Base-by-base conservation (phyloP, 257 asterid species). In the Capsicum chinense region DNA sequence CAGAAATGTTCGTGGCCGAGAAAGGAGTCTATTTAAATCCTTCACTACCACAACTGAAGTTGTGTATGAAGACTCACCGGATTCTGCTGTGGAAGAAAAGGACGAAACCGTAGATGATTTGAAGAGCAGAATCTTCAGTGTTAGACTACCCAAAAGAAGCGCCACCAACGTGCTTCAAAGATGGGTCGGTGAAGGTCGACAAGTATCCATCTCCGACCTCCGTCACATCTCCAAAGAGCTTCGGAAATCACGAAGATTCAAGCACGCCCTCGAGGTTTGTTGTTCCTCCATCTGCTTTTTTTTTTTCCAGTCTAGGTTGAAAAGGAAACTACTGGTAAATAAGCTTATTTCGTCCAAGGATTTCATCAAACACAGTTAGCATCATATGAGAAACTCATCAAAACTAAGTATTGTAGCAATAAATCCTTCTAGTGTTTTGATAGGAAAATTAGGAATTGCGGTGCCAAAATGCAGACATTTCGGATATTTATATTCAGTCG, bases 181-280 rank as follows among this genome's bases (percentile, higher is more conserved):
- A 84, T 94, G 99, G 99, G 86, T 91, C 54, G 62, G 80, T 82
- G 97, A 94, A 87, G 99, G 99, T 56, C 86, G 87, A 79, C 6
- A 80, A 37, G 64, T 96, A 44, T 17, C 92, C 57, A 79, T 90
- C 67, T 89, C 93, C 57, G 97, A 93, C 80, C 98, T 96, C 76
- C 94, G 99, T 9, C 85, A 68, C 86, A 93, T 96, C 86, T 92
- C 97, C 83, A 94, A 83, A 79, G 97, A 94, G 57, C 98, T 93
- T 57, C 93, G 97, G 9, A 89, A 85, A 69, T 92, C 95, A 5
- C 92, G 86, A 26, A 92, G 98, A 33, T 92, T 81, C 91, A 96
- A 96, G 92, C 98, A 96, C 83, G 99, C 99, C 67, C 95, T 94
- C 58, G 98, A 96, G 98, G 99, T 96, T 42, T 60, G 59, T 83